Evolutionary conservation across 495 filamentous ascomycete species (phyloP).

Genomic region (Aspergillus incahuasiensis): DNA sequence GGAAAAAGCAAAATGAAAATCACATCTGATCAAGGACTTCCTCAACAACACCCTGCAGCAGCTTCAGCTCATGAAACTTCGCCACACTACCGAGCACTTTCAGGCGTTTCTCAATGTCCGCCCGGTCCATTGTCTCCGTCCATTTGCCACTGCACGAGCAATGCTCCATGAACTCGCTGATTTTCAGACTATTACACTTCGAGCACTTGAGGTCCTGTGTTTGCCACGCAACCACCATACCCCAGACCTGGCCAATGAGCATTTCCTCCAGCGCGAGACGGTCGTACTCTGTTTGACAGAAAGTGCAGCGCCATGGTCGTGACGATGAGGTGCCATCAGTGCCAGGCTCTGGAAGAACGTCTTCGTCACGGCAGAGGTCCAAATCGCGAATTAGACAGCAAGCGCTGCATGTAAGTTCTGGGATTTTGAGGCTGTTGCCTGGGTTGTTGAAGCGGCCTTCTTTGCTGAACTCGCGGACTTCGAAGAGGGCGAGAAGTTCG

Average conservation of each 20-base stretch:
- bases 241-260: constrained; percentile 72
- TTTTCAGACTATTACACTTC: constrained; percentile 50
- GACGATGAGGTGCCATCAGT: constrained; percentile 31
- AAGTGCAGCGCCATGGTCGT: constrained; percentile 70
- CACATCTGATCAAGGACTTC: constrained; percentile 47
- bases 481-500: constrained; percentile 83
- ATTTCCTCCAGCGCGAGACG: constrained; percentile 76
- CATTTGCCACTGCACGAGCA: constrained; percentile 87
- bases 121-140: constrained; percentile 64
- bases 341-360: constrained; percentile 58
- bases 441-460: constrained; percentile 87
- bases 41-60: constrained; percentile 70
- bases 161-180: constrained; percentile 96
- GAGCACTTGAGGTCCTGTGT: constrained; percentile 86
- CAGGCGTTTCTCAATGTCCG: constrained; percentile 62
- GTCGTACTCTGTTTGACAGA: constrained; percentile 72
- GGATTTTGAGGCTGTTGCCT: constrained; percentile 63
- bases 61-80: constrained; percentile 69
- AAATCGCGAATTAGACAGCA: constrained; percentile 86
- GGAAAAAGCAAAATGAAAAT: constrained; percentile 13
- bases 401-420: constrained; percentile 75
- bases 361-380: constrained; percentile 91
- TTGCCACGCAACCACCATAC: constrained; percentile 70
- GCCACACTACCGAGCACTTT: constrained; percentile 69
- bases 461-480: constrained; percentile 87